Percentiles rank a stretch among this genome's conserved stretches.
Evolutionary conservation across 78 protist species (phyloP).

Genomic region (Salpingoeca rosetta): DNA sequence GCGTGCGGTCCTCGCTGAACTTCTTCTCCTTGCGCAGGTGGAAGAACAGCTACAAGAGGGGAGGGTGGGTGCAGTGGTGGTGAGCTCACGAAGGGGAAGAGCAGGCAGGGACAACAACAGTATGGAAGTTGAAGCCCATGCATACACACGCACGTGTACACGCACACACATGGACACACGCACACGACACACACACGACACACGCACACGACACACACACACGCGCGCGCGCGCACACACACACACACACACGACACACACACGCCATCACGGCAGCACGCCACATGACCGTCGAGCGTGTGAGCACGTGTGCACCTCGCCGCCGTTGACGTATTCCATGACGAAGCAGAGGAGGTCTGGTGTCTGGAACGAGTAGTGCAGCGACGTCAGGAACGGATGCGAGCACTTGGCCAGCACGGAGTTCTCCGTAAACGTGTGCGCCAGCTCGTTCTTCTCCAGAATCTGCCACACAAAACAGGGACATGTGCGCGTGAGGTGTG

Average conservation of each 20-base stretch:
- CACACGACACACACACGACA: too few relatives aligned
- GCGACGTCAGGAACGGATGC: slow-evolving; percentile 75
- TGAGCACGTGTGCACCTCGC: slow-evolving; percentile 38
- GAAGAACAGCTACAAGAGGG: slow-evolving; percentile 66
- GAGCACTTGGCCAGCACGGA: neutral
- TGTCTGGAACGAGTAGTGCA: slow-evolving; percentile 65
- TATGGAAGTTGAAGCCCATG: neutral
- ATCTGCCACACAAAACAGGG: too few relatives aligned
- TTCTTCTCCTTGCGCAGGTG: slow-evolving; percentile 48
- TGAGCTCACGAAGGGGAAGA: neutral
- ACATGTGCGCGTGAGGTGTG: too few relatives aligned
- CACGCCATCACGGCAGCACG: neutral
- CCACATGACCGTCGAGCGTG: neutral
- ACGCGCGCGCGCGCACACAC: neutral
- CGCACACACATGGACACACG: neutral
- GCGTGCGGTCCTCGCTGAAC: slow-evolving; percentile 51
- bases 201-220: too few relatives aligned
- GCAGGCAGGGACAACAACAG: too few relatives aligned
- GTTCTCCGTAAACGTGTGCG: slow-evolving; percentile 10
- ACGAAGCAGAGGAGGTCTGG: slow-evolving; percentile 22
- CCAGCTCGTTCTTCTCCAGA: neutral
- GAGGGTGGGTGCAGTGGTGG: too few relatives aligned
- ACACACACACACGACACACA: neutral
- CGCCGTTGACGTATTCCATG: slow-evolving; percentile 61
- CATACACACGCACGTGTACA: neutral